Percentiles rank a stretch among this genome's conserved stretches.
Evolutionary conservation across 257 asterid species (phyloP).

Genomic region (Jaltomata sinuosa): DNA sequence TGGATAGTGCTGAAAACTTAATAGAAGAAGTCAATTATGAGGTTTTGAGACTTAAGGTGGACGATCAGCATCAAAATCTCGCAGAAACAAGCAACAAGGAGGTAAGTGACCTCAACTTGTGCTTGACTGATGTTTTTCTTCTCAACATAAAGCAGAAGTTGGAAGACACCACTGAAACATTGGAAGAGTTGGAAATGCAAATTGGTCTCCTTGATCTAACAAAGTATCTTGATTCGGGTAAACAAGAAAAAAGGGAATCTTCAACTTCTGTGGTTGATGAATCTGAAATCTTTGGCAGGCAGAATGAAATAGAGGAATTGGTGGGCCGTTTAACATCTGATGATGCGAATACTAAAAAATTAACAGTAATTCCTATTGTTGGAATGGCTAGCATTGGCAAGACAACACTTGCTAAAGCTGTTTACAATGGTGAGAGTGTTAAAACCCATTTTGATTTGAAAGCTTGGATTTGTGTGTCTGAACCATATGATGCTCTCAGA

Average conservation of each 20-base stretch:
- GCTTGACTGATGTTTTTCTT: neutral
- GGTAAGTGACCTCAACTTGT: neutral
- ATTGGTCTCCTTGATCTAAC: no score
- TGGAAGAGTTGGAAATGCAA: no score
- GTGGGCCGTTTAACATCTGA: neutral
- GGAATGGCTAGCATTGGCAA: no score
- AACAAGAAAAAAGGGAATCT: neutral
- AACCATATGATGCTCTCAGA: neutral
- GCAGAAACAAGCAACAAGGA: no score
- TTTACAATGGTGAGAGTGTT: neutral
- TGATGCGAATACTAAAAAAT: no score
- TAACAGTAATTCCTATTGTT: no score
- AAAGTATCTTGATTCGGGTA: neutral
- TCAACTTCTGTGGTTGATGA: conserved; percentile 3
- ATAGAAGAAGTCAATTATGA: no score
- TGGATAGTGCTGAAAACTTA: no score
- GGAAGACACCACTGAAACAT: neutral
- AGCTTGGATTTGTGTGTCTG: conserved; percentile 13
- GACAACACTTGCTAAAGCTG: conserved; percentile 9
- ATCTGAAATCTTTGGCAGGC: neutral
- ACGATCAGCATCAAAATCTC: no score
- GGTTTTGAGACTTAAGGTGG: no score
- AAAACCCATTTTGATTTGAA: neutral
- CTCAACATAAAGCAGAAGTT: neutral
- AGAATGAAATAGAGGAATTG: neutral